These are phyloP conservation scores for Ganoderma lucidum DNA, from an alignment of 1,284 basidiomycete species.

Conservation along the genomic window DNA sequence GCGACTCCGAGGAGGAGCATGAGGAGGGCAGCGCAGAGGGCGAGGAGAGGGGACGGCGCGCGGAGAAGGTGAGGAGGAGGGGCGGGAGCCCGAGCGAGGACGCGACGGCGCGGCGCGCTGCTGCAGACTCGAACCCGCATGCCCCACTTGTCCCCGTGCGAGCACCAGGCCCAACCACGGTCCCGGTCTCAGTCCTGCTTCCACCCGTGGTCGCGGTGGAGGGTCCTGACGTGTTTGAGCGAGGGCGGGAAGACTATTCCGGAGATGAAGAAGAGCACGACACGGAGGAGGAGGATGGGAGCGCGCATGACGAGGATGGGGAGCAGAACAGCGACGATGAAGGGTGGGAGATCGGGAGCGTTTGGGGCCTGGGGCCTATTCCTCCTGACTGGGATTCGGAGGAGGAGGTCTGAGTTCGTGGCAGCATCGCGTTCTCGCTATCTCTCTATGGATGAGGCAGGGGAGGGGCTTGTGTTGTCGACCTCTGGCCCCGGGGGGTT, in stretches of 20 bases:
- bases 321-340: slow-evolving; percentile 19
- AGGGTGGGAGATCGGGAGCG: slow-evolving; percentile 12
- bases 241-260: neutral
- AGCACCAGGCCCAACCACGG: neutral
- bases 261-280: neutral
- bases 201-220: slow-evolving; percentile 15
- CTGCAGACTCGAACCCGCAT: neutral
- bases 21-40: slow-evolving; percentile 17
- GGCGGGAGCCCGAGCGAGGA: slow-evolving; percentile 8
- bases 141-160: neutral
- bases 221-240: slow-evolving; percentile 5
- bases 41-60: slow-evolving; percentile 5
- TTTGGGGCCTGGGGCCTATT: slow-evolving; percentile 3
- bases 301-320: neutral
- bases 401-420: slow-evolving; percentile 13
- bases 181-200: neutral
- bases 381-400: slow-evolving; percentile 17
- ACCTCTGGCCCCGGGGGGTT: neutral
- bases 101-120: slow-evolving; percentile 6
- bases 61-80: neutral
- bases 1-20: slow-evolving; percentile 32
- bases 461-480: neutral
- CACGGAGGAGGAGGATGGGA: neutral
- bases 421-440: neutral
- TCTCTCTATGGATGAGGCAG: neutral